Evolutionary conservation across 2,329 filamentous ascomycete genomes (phyloP), one percentile per base, ranked within the genome.

Genomic region (Phialophora chinensis): DNA sequence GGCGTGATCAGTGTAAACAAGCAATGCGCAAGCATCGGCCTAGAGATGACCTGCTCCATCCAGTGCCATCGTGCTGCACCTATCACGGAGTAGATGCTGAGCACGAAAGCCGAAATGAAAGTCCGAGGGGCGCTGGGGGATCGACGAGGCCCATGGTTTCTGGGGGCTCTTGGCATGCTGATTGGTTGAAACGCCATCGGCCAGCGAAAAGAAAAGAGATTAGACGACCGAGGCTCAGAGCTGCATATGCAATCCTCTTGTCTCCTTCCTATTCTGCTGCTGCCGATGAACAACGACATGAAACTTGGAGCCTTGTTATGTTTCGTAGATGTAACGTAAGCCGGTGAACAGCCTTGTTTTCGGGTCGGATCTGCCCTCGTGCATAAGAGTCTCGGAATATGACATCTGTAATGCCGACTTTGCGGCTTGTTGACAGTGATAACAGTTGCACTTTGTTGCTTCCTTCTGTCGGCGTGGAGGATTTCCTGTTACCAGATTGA

Each of bases 311-410:
- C 29, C 42, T 61, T 44, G 59, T 63, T 33, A 23, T 25, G 20
- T 12, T 47, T 52, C 49, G 33, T 33, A 61, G 33, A 66, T 66
- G 63, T 66, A 66, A 66, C 63, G 56, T 54, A 42, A 62, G 50
- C 38, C 63, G 63, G 63, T 50, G 53, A 62, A 57, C 12, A 62
- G 59, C 47, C 63, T 62, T 52, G 58, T 57, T 62, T 66, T 56
- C 49, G 59, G 59, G 11, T 53, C 59, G 31, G 59, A 61, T 61
- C 59, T 52, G 59, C 44, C 55, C 33, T 47, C 47, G 49, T 33
- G 62, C 55, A 64, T 42, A 27, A 38, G 44, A 49, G 31, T 57
- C 50, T 50, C 52, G 38, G 38, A 35, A 25, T 11, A 29, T 20
- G 38, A 12, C 25, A 33, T 59, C 59, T 61, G 59, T n/a, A 35